Conservation (phyloP, 2,329 filamentous ascomycete genomes). For the Allantophomopsis lycopodina region DNA sequence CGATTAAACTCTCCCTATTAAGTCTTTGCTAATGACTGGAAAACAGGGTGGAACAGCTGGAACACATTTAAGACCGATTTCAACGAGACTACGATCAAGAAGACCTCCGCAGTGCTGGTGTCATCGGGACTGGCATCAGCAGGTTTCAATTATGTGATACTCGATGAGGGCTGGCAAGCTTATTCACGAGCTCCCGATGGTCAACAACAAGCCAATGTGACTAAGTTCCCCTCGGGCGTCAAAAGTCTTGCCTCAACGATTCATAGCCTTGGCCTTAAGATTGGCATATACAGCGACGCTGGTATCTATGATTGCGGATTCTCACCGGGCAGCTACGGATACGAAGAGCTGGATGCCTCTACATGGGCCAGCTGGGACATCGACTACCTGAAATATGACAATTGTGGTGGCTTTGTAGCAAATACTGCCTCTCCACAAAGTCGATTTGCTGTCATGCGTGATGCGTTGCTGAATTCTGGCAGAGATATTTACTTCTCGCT, state of each 20-base stretch:
- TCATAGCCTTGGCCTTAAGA: conserved; percentile 41
- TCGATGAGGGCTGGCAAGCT: conserved; percentile 4
- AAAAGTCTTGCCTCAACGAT: conserved; percentile 35
- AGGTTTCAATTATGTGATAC: conserved; percentile 42
- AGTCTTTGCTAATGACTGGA: too few species aligned
- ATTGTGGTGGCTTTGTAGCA: conserved; percentile 28
- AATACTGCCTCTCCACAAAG: conserved; percentile 29
- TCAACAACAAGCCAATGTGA: conserved; percentile 23
- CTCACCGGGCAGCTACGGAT: conserved; percentile 41
- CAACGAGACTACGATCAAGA: conserved; percentile 29
- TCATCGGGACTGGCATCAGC: conserved; percentile 31
- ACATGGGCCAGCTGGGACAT: conserved; percentile 44
- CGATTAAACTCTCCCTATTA: too few species aligned
- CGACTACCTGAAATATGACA: conserved; percentile 46
- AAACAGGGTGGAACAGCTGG: conserved; percentile 39
- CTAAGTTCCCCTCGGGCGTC: conserved; percentile 46
- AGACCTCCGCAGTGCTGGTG: conserved; percentile 29
- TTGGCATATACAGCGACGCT: conserved; percentile 48
- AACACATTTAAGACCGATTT: conserved; percentile 36
- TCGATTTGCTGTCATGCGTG: conserved; percentile 35
- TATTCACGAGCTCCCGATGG: conserved; percentile 1
- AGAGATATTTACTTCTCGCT: conserved; percentile 33
- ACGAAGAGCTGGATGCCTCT: conserved; percentile 41
- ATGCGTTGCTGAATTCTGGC: conserved; percentile 29
- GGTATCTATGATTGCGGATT: conserved; percentile 28